phyloP scores from a whole-genome alignment of 23 red algal genomes.

The Gracilaria vermiculophylla region DNA sequence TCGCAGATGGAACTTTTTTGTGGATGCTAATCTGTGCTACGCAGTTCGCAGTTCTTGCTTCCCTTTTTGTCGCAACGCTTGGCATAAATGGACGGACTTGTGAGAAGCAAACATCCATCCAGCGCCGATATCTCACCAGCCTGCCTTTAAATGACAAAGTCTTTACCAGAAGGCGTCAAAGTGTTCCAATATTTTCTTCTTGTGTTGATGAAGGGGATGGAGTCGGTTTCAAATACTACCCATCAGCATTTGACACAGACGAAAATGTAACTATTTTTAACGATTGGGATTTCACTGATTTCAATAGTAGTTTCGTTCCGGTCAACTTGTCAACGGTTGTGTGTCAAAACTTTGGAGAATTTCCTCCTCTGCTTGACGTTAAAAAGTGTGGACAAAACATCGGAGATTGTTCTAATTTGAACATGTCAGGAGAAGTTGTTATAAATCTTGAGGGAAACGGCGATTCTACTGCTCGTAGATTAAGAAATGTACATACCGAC shows the following conservation, averaged over 20 bases:
- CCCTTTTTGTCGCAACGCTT: too few species aligned
- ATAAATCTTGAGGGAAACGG: too few species aligned
- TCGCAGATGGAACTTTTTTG: too few species aligned
- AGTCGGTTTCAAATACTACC: background rate
- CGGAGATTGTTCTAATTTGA: background rate
- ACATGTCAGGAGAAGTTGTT: too few species aligned
- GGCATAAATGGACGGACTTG: too few species aligned
- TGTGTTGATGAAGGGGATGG: background rate
- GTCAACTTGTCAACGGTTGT: background rate
- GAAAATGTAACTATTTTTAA: background rate
- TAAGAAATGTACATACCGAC: too few species aligned
- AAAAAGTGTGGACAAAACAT: background rate
- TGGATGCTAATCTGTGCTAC: too few species aligned
- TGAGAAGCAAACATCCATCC: too few species aligned
- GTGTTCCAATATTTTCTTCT: background rate
- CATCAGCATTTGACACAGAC: constrained; percentile 2
- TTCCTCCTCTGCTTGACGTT: background rate
- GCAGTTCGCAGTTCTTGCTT: too few species aligned
- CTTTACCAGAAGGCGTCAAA: background rate
- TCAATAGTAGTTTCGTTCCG: background rate
- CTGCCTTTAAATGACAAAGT: background rate
- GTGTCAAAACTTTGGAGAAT: background rate
- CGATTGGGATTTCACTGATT: constrained; percentile 2
- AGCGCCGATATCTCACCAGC: background rate
- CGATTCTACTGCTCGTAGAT: too few species aligned